These are phyloP conservation scores for Fomitopsis pulvina DNA, from an alignment of 768 basidiomycete species.

Conservation along the genomic window DNA sequence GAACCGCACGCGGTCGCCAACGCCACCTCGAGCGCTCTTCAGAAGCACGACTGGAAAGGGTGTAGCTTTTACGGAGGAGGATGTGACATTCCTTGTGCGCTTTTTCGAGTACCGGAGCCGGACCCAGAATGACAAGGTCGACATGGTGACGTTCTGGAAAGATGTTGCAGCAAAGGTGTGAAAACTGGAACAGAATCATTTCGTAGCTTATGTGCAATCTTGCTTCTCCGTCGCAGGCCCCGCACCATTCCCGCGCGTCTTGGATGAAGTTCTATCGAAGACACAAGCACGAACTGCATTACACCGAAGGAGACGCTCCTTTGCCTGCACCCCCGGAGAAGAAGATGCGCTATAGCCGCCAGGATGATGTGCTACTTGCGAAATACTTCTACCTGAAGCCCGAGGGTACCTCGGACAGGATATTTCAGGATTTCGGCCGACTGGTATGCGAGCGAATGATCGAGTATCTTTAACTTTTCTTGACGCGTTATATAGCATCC, in stretches of 20 bases:
- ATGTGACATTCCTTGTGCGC: conserved; percentile 67
- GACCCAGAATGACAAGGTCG: conserved; percentile 46
- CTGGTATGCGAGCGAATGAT: conserved; percentile 36
- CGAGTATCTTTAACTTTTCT: background rate
- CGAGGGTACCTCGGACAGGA: conserved; percentile 76
- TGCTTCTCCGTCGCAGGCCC: conserved; percentile 48
- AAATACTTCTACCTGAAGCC: conserved; percentile 66
- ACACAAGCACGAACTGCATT: conserved; percentile 78
- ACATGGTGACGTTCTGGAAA: conserved; percentile 79
- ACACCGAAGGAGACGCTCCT: conserved; percentile 59
- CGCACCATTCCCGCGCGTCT: conserved; percentile 85
- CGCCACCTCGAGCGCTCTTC: conserved; percentile 72
- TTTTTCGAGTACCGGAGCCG: conserved; percentile 51
- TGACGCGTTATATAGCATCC: conserved; percentile 46
- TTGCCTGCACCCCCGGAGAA: conserved; percentile 75
- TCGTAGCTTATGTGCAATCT: background rate
- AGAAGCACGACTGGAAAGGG: conserved; percentile 87
- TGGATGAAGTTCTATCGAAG: conserved; percentile 94
- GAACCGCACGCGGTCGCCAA: conserved; percentile 64
- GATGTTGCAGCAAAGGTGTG: conserved; percentile 62
- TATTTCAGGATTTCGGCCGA: conserved; percentile 77
- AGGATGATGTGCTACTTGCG: conserved; percentile 76
- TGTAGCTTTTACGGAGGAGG: conserved; percentile 82
- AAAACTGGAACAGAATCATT: background rate
- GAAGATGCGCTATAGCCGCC: conserved; percentile 80